Evolutionary conservation across 768 basidiomycete species (phyloP).

Genomic region (Trametes maxima): DNA sequence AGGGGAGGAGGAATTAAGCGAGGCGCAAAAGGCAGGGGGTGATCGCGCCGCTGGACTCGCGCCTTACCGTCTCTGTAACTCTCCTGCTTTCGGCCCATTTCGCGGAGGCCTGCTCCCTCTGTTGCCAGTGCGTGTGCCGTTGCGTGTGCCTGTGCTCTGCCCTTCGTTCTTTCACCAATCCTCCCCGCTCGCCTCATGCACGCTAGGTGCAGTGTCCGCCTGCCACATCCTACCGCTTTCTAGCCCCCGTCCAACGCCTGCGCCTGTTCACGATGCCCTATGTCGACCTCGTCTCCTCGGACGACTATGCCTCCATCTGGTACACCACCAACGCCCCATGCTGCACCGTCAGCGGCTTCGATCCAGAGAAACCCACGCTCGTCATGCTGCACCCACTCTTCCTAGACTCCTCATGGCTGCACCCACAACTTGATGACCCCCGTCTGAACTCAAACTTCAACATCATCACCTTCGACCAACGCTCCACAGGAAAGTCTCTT

Average conservation of each 20-base stretch:
- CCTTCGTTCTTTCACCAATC: too few species aligned
- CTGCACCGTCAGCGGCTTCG: conserved; percentile 66
- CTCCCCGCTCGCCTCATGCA: conserved; percentile 6
- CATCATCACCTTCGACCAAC: conserved; percentile 75
- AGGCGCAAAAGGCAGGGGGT: conserved; percentile 13
- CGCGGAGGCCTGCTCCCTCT: not conserved
- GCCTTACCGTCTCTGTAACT: conserved; percentile 4
- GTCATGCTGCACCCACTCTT: conserved; percentile 69
- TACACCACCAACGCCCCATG: conserved; percentile 66
- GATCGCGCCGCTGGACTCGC: conserved; percentile 11
- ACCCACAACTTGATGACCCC: conserved; percentile 66
- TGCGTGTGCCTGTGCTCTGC: too few species aligned
- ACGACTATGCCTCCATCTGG: conserved; percentile 72
- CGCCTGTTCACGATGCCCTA: conserved; percentile 56
- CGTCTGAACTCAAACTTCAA: conserved; percentile 62
- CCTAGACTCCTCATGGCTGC: conserved; percentile 70
- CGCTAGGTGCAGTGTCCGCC: not conserved
- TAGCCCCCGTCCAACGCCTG: conserved; percentile 3
- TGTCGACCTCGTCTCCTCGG: conserved; percentile 61
- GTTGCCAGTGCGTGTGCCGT: too few species aligned
- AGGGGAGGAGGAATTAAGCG: conserved; percentile 13
- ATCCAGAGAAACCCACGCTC: conserved; percentile 64
- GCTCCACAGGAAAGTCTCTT: conserved; percentile 60
- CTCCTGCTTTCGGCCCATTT: not conserved
- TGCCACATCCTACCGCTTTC: not conserved